Percentiles rank a stretch among this genome's conserved stretches.
phyloP scores from a whole-genome alignment of 2,329 filamentous ascomycete species.

The Cladosporium phlei region DNA sequence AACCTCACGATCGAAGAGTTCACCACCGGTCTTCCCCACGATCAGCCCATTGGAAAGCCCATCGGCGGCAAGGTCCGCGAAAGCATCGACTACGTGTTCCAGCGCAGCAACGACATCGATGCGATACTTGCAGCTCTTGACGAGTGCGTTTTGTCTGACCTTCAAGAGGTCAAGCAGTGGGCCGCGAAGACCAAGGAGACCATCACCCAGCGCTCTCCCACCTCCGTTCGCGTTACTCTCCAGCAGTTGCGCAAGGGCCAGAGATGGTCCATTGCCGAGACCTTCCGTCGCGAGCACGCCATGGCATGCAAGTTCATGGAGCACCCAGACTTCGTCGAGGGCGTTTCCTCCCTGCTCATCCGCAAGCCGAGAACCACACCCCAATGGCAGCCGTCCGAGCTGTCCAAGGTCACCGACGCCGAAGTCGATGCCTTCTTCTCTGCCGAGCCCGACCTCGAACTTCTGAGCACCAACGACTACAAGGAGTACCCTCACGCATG shows the following conservation, averaged over 20 bases:
- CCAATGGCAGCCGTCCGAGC: conserved; percentile 68
- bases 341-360: conserved; percentile 76
- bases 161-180: conserved; percentile 58
- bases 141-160: conserved; percentile 21
- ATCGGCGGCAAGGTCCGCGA: conserved; percentile 61
- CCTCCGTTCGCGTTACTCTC: conserved; percentile 76
- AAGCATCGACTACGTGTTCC: conserved; percentile 69
- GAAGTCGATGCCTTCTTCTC: conserved; percentile 68
- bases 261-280: conserved; percentile 74
- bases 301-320: conserved; percentile 86
- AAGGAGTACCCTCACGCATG: conserved; percentile 65
- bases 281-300: conserved; percentile 79
- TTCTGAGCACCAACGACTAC: conserved; percentile 57
- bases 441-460: conserved; percentile 48
- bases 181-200: conserved; percentile 71
- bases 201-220: conserved; percentile 75
- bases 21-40: conserved; percentile 74
- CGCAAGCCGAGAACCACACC: conserved; percentile 63
- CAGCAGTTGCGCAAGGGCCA: conserved; percentile 73
- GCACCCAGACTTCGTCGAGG: conserved; percentile 85
- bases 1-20: conserved; percentile 90
- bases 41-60: conserved; percentile 52
- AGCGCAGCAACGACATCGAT: conserved; percentile 50
- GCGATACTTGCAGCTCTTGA: conserved; percentile 67
- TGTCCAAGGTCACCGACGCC: conserved; percentile 60